Evolutionary conservation across 306 rosid species (phyloP).

Genomic region (Cicer bijugum): DNA sequence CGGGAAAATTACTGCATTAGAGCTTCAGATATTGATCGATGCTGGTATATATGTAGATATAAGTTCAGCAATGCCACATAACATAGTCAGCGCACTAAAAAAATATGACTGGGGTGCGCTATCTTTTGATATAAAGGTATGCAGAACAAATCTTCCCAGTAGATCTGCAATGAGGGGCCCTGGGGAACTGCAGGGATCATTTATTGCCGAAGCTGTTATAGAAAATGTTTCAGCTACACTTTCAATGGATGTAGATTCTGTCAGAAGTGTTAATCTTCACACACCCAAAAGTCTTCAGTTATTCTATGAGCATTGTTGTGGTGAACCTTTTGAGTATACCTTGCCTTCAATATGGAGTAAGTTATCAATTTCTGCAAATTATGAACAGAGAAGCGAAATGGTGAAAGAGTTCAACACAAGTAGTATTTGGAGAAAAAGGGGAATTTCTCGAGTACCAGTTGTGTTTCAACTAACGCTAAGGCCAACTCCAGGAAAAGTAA

Average conservation of each 20-base stretch:
- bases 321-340: slow-evolving; percentile 79
- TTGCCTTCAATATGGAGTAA: slow-evolving; percentile 80
- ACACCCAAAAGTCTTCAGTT: slow-evolving; percentile 64
- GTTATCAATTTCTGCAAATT: slow-evolving; percentile 64
- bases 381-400: slow-evolving; percentile 56
- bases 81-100: slow-evolving; percentile 58
- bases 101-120: slow-evolving; percentile 95
- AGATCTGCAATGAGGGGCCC: slow-evolving; percentile 95
- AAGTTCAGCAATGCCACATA: slow-evolving; percentile 65
- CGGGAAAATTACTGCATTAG: slow-evolving; percentile 84
- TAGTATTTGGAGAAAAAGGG: slow-evolving; percentile 80
- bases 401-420: slow-evolving; percentile 65
- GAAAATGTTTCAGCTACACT: slow-evolving; percentile 85
- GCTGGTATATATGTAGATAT: slow-evolving; percentile 75
- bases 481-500: slow-evolving; percentile 83
- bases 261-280: slow-evolving; percentile 78
- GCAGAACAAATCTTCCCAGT: slow-evolving; percentile 80
- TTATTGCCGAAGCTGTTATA: slow-evolving; percentile 81
- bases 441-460: slow-evolving; percentile 79
- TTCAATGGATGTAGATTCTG: slow-evolving; percentile 69
- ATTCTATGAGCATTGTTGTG: slow-evolving; percentile 57
- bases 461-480: slow-evolving; percentile 50
- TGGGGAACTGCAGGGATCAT: slow-evolving; percentile 90
- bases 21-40: slow-evolving; percentile 73
- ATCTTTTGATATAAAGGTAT: slow-evolving; percentile 78